Percentiles rank a stretch among this genome's conserved stretches.
phyloP scores from a whole-genome alignment of 169 alveolate species.

The Plasmodium sp. region DNA sequence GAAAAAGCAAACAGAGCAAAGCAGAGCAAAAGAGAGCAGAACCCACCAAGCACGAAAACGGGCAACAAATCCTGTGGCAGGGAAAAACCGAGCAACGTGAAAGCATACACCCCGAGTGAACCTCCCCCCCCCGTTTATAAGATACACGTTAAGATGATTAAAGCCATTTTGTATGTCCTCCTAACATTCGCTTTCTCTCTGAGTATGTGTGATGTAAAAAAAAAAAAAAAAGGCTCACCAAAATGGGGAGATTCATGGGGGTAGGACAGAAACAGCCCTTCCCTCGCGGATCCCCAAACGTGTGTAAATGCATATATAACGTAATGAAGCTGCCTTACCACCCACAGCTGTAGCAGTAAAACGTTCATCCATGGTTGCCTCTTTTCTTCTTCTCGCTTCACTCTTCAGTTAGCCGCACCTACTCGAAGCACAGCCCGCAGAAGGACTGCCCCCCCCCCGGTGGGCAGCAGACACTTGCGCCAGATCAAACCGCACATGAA shows the following conservation, averaged over 20 bases:
- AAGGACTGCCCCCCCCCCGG: background rate
- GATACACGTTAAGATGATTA: conserved; percentile 20
- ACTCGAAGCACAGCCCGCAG: background rate
- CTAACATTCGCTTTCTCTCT: background rate
- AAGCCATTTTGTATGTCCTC: background rate
- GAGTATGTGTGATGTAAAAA: conserved; percentile 17
- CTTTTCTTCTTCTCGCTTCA: background rate
- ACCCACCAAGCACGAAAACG: background rate
- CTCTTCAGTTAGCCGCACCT: background rate
- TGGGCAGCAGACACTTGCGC: background rate
- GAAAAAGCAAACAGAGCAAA: background rate
- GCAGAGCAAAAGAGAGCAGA: background rate
- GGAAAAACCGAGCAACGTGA: background rate
- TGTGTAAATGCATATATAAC: background rate
- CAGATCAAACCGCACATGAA: conserved; percentile 14
- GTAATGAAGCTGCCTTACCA: background rate
- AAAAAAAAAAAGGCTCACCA: background rate
- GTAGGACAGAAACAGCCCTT: background rate
- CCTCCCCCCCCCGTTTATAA: background rate
- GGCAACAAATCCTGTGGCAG: background rate
- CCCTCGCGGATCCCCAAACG: background rate
- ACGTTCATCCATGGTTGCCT: background rate
- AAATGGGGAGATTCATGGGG: background rate
- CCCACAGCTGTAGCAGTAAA: background rate
- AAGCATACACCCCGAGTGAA: background rate